Evolutionary conservation across 768 basidiomycete genomes (phyloP), one percentile per base, ranked within the genome.

Genomic region (Stropharia rugosoannulata): DNA sequence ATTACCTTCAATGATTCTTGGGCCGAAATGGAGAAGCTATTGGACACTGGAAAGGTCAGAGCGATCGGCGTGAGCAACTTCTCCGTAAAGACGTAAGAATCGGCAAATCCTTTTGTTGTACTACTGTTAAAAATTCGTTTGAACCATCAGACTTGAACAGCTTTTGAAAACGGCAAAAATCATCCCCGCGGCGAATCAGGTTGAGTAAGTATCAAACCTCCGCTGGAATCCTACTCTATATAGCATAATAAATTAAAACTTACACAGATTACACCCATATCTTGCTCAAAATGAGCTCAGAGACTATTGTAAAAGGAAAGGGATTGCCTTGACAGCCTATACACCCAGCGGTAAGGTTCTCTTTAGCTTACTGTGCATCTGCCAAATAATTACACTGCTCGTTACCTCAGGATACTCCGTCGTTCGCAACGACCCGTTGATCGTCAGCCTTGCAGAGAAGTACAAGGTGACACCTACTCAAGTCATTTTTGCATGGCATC

Each of bases 51-150:
- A 0, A 78, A 75, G 59, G 79, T 73, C 10, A 76, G 66, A 51
- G 77, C 80, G 1, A 81, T 84, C 56, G 83, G 83, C 0, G 80
- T 86, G 44, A 80, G 80, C 64, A 86, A 86, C 64, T 85, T 84
- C 61, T 81, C 80, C 4, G 68, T 82, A 54, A 81, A 83, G 60
- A 83, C 73, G 80, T 82, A 52, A 41, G 59, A 42, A n/a, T 19
- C 19, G 1, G 11, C 12, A 4, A 35, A 4, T 38, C 16, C 5
- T 18, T 16, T 41, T 16, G 7, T 29, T 1, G 41, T 41, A 8
- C 8, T 29, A 8, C 2, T 22, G 15, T n/a, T 16, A 40, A 38
- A 2, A 22, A 22, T 4, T 29, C 16, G 25, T 49, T 18, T 25
- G 12, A 13, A 19, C 44, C 12, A 16, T 25, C 47, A 78, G 75